These are phyloP conservation scores for Calonectria fujianensis DNA, from an alignment of 2,329 filamentous ascomycete species.

Conservation along the genomic window DNA sequence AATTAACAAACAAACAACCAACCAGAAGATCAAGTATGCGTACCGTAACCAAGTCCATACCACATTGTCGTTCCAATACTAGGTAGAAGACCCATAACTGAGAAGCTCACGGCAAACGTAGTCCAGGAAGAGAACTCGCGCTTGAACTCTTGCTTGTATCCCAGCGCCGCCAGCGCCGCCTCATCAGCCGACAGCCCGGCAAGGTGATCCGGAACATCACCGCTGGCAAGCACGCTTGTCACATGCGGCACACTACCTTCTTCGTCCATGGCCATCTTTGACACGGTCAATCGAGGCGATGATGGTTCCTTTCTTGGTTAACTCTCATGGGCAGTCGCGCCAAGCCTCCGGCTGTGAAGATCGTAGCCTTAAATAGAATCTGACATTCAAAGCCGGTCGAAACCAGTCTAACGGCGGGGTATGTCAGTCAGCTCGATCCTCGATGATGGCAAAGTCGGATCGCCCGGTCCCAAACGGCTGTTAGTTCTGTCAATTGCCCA, in stretches of 20 bases:
- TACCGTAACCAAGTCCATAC: constrained; percentile 41
- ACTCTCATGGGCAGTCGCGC: background rate
- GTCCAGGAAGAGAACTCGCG: constrained; percentile 39
- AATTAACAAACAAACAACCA: background rate
- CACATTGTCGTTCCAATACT: constrained; percentile 44
- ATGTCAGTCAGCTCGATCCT: background rate
- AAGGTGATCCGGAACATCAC: constrained; percentile 35
- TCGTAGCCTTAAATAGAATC: background rate
- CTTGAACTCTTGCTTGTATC: constrained; percentile 43
- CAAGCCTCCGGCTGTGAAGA: background rate
- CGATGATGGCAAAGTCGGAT: background rate
- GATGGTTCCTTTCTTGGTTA: background rate
- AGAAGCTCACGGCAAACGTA: constrained; percentile 38
- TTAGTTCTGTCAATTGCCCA: background rate
- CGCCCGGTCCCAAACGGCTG: background rate
- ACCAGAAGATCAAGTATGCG: background rate
- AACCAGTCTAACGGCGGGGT: background rate
- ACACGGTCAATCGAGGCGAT: background rate
- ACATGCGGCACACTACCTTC: constrained; percentile 25
- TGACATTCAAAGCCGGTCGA: background rate
- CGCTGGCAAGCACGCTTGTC: constrained; percentile 32
- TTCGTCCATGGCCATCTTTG: constrained; percentile 31
- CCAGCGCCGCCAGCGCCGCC: constrained; percentile 37
- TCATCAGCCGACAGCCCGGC: constrained; percentile 35
- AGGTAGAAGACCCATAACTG: constrained; percentile 40